phyloP scores from a whole-genome alignment of 305 asterid genomes.

The Fraxinus ornus region DNA sequence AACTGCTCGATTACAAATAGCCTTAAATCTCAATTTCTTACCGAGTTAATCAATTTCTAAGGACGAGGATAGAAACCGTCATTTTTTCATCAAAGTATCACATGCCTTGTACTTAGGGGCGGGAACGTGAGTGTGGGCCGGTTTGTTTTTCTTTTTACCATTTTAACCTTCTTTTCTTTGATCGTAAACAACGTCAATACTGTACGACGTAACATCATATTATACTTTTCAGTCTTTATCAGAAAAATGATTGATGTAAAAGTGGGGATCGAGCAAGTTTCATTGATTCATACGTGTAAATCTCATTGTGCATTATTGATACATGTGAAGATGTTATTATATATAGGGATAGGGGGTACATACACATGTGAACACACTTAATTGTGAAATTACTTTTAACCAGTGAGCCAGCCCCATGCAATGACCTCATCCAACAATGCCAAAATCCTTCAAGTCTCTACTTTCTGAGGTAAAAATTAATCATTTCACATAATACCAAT shows the following conservation, averaged over 20 bases:
- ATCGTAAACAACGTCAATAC: not conserved
- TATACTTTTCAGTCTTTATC: not conserved
- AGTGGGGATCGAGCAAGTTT: not conserved
- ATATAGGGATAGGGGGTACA: not conserved
- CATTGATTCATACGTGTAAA: not conserved
- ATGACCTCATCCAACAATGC: not conserved
- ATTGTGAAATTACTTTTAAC: slow-evolving; percentile 19
- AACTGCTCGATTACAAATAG: not conserved
- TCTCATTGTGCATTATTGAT: slow-evolving; percentile 35
- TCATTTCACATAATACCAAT: slow-evolving; percentile 45
- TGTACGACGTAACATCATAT: not conserved
- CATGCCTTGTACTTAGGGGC: not conserved
- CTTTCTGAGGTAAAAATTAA: slow-evolving; percentile 39
- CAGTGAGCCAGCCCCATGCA: not conserved
- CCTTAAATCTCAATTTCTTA: not conserved
- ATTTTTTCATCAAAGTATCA: not conserved
- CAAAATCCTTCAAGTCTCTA: slow-evolving; percentile 1
- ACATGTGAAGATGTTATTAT: slow-evolving; percentile 15
- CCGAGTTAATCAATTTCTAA: too few species aligned
- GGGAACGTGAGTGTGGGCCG: not conserved
- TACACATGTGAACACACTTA: slow-evolving; percentile 16
- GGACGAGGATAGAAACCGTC: not conserved
- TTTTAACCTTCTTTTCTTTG: not conserved
- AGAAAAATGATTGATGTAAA: not conserved
- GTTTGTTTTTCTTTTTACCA: not conserved